A percentile compares a stretch with the other conserved stretches of the same genome.
phyloP scores from a whole-genome alignment of 2,329 filamentous ascomycete species.

The Endocalyx cinctus region DNA sequence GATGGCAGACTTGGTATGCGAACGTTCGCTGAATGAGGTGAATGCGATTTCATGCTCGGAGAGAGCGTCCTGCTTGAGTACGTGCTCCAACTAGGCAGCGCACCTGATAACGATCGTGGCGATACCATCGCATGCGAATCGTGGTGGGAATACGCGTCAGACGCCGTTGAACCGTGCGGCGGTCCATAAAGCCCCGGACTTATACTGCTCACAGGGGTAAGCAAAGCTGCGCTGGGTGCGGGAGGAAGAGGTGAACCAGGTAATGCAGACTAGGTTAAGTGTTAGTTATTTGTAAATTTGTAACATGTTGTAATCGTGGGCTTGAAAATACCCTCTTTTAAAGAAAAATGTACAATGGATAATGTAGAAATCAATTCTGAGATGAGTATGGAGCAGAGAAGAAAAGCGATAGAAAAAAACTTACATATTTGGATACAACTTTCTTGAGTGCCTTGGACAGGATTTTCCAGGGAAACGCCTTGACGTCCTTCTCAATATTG shows the following conservation, averaged over 20 bases:
- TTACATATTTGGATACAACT: conserved; percentile 89
- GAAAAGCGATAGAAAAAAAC: no score
- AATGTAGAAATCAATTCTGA: conserved; percentile 1
- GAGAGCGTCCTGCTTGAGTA: conserved; percentile 45
- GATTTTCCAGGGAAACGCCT: conserved; percentile 96
- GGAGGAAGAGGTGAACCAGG: conserved; percentile 22
- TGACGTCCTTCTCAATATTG: conserved; percentile 99
- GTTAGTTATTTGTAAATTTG: conserved; percentile 7
- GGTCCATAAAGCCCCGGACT: conserved; percentile 27
- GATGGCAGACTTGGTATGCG: conserved; percentile 32
- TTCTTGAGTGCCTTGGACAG: conserved; percentile 86
- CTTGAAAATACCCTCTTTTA: no score
- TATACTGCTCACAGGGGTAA: conserved; percentile 29
- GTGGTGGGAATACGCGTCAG: conserved; percentile 33
- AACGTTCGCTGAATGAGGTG: conserved; percentile 29
- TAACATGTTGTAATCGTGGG: background rate
- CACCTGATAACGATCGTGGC: conserved; percentile 46
- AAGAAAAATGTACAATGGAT: background rate
- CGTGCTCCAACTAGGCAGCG: conserved; percentile 43
- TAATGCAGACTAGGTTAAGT: conserved; percentile 23
- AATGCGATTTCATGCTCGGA: conserved; percentile 33
- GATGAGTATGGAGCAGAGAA: background rate
- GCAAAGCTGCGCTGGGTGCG: conserved; percentile 19
- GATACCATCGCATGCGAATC: conserved; percentile 49
- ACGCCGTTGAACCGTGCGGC: conserved; percentile 32